These are phyloP conservation scores for Mortierella sp. DNA, from an alignment of 371 early-diverging fungal species.

Conservation along the genomic window DNA sequence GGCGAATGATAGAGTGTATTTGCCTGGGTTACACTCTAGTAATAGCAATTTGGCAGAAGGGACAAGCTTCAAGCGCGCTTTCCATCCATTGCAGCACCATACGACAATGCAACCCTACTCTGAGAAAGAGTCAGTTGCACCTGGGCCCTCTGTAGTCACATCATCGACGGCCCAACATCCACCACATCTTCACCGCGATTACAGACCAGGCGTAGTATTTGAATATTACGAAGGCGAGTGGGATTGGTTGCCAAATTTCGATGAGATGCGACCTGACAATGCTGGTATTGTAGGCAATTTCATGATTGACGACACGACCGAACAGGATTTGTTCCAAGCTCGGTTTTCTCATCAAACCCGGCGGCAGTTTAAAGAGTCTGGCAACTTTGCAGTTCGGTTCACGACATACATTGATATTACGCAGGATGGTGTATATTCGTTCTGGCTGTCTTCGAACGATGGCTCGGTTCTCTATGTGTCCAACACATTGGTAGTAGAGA, in stretches of 20 bases:
- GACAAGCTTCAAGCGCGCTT: background rate
- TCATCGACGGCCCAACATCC: constrained; percentile 2
- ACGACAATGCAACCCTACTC: constrained; percentile 29
- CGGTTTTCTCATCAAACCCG: constrained; percentile 9
- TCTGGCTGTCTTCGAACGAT: constrained; percentile 60
- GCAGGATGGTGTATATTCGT: constrained; percentile 60
- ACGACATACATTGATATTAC: constrained; percentile 58
- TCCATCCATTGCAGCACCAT: constrained; percentile 31
- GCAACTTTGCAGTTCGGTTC: constrained; percentile 63
- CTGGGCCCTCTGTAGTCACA: background rate
- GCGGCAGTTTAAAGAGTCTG: constrained; percentile 36
- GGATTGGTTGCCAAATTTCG: constrained; percentile 57
- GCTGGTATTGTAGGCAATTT: constrained; percentile 55
- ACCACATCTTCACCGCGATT: constrained; percentile 39
- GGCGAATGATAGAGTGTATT: background rate
- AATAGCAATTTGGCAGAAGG: background rate
- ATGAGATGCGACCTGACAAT: constrained; percentile 51
- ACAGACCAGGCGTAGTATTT: constrained; percentile 47
- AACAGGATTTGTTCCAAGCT: constrained; percentile 39
- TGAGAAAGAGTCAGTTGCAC: background rate
- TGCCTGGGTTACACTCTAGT: background rate
- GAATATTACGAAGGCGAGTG: constrained; percentile 56
- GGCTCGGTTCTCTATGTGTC: constrained; percentile 59
- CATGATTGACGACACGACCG: constrained; percentile 55
- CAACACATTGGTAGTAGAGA: constrained; percentile 58